Evolutionary conservation across 2,329 filamentous ascomycete species (phyloP), one percentile per base, ranked within the genome.

Genomic region (Penicillium sp.): DNA sequence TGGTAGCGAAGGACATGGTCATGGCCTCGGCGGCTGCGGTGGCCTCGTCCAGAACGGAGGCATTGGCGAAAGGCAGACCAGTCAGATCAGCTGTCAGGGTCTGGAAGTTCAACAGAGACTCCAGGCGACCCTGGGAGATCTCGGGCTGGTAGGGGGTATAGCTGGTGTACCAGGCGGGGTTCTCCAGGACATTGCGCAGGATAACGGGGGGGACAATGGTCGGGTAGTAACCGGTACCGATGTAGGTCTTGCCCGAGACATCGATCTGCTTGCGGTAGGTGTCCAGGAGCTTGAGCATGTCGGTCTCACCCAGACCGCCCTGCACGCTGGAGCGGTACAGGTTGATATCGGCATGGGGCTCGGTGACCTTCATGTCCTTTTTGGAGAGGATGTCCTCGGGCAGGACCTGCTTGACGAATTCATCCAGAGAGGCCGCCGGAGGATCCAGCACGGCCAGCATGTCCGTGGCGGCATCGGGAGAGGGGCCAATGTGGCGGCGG

Each of bases 101-200:
- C 78, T 97, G 92, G 77, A 91, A 97, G 79, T 97, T 97, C 57
- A 97, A 79, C 48, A 97, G 78, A 5, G 90, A 95, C 79, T 96
- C 90, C 56, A 97, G 75, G 49, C 92, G 86, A 31, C 92, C 92
- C 75, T 97, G 92, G 70, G 91, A 96, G 77, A 97, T 96, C 76
- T 97, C 92, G 2, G 92, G 88, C 76, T 97, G 92, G 74, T 96
- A 97, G 14, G 92, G 92, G 0, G 92, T 96, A 73, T 97, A 96
- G 75, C 91, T 96, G 36, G 92, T 97, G 72, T 97, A 97, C 92
- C 92, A 97, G 9, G 87, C 91, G 5, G 92, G 92, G 70, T 88
- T 92, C 79, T 97, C 91, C 52, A 97, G 77, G 4, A 97, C 81
- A 69, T 96, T 96, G 61, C 92, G 82, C 79, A 94, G 90, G 70